Evolutionary conservation across 345 rosid species (phyloP).

Genomic region (Moricandia moricandioides): DNA sequence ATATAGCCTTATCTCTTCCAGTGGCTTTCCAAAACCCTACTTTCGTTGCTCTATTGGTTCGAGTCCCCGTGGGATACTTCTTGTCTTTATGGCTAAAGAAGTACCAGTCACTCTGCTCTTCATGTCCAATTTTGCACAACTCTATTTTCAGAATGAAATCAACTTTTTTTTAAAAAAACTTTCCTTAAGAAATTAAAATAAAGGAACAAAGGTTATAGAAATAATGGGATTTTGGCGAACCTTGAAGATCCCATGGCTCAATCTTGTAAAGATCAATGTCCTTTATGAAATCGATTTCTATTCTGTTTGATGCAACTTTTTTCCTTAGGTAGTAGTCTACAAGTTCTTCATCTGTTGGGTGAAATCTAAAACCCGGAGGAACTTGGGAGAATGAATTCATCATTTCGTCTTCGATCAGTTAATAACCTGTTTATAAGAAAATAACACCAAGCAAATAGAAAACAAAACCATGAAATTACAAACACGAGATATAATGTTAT

Average conservation of each 20-base stretch:
- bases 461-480: neutral
- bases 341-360: slow-evolving; percentile 85
- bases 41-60: slow-evolving; percentile 98
- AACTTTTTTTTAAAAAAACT: neutral
- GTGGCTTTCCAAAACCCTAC: slow-evolving; percentile 99
- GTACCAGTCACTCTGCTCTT: slow-evolving; percentile 97
- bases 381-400: slow-evolving; percentile 74
- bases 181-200: neutral
- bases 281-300: slow-evolving; percentile 71
- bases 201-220: neutral
- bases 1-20: slow-evolving; percentile 94
- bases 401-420: slow-evolving; percentile 9
- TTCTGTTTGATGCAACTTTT: slow-evolving; percentile 65
- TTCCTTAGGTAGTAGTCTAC: slow-evolving; percentile 76
- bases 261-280: slow-evolving; percentile 84
- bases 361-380: slow-evolving; percentile 84
- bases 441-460: neutral
- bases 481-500: neutral
- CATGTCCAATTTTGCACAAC: slow-evolving; percentile 79
- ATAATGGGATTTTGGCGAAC: slow-evolving; percentile 30
- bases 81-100: slow-evolving; percentile 98
- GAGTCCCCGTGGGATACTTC: slow-evolving; percentile 98
- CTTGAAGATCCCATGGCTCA: slow-evolving; percentile 91
- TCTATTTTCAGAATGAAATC: slow-evolving; percentile 38
- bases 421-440: slow-evolving; percentile 33